A percentile compares a stretch with the other conserved stretches of the same genome.
phyloP scores from a whole-genome alignment of 352 stramenopile genomes.

The Paralagenidium karlingii region DNA sequence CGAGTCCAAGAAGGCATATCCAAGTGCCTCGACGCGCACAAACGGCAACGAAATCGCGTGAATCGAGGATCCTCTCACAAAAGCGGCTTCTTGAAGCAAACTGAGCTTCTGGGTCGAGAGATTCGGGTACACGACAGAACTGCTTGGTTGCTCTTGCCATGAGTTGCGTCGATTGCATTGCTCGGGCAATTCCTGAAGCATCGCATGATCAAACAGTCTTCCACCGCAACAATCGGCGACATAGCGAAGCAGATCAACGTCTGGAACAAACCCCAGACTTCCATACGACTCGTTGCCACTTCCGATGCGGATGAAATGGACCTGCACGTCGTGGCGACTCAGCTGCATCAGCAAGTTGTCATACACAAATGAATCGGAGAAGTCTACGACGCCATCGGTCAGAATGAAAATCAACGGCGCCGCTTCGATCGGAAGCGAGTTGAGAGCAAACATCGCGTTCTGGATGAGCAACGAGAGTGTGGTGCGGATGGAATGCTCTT shows the following conservation, averaged over 20 bases:
- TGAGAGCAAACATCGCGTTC: conserved; percentile 77
- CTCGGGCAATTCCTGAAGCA: conserved; percentile 30
- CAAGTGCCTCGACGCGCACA: conserved; percentile 50
- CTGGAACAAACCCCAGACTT: conserved; percentile 77
- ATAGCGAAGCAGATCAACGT: conserved; percentile 67
- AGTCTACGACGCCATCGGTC: conserved; percentile 76
- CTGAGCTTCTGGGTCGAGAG: conserved; percentile 24
- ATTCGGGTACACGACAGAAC: too few relatives aligned
- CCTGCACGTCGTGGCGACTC: conserved; percentile 79
- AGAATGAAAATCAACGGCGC: conserved; percentile 73
- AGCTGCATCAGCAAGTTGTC: conserved; percentile 83
- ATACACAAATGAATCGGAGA: conserved; percentile 64
- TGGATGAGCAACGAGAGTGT: conserved; percentile 66
- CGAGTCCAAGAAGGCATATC: conserved; percentile 48
- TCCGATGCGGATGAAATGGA: conserved; percentile 65
- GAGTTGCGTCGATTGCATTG: neutral
- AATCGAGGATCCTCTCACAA: conserved; percentile 54
- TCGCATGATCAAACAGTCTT: conserved; percentile 44
- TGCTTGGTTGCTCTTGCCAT: too few relatives aligned
- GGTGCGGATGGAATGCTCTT: conserved; percentile 4
- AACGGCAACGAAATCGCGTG: conserved; percentile 52
- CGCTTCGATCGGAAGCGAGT: conserved; percentile 64
- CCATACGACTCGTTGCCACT: conserved; percentile 36
- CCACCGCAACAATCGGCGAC: conserved; percentile 60
- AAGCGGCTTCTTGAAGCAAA: conserved; percentile 33